Conservation (phyloP, 352 stramenopile genomes). For the Blastocystis sp. region DNA sequence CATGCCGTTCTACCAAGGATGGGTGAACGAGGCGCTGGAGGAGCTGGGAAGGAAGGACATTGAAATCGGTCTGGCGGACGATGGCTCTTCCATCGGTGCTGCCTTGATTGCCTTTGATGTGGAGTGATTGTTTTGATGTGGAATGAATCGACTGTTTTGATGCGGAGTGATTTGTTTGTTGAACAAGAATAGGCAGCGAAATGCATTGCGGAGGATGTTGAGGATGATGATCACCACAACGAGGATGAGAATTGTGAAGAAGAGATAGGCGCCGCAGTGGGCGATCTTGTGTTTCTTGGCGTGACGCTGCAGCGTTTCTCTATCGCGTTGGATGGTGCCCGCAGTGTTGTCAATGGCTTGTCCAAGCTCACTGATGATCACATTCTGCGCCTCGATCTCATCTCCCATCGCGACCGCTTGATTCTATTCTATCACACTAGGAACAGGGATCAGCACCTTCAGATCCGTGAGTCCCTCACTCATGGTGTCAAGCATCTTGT, state of each 20-base stretch:
- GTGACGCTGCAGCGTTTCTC: constrained; percentile 7
- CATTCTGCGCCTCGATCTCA: constrained; percentile 62
- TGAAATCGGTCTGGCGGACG: constrained; percentile 41
- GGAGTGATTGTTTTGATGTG: background rate
- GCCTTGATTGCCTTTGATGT: constrained; percentile 40
- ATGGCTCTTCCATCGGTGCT: constrained; percentile 54
- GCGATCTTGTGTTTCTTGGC: background rate
- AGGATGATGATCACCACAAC: constrained; percentile 55
- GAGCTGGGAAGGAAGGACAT: constrained; percentile 24
- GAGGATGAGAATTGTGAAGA: constrained; percentile 55
- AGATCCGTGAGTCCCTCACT: constrained; percentile 58
- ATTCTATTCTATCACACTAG: background rate
- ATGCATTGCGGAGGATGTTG: constrained; percentile 36
- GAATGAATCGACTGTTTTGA: background rate
- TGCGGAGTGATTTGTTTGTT: constrained; percentile 22
- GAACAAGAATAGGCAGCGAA: constrained; percentile 13
- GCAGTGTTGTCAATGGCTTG: constrained; percentile 20
- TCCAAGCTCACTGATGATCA: constrained; percentile 29
- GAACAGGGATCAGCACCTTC: background rate
- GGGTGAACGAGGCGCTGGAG: constrained; percentile 35
- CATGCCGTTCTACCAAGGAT: constrained; percentile 74
- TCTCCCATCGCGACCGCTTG: constrained; percentile 55
- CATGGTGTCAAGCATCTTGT: constrained; percentile 41
- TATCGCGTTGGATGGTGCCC: constrained; percentile 14
- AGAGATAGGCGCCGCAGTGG: constrained; percentile 52